Evolutionary conservation across 2,329 filamentous ascomycete genomes (phyloP), one percentile per base, ranked within the genome.

Genomic region (Lithohypha guttulata): DNA sequence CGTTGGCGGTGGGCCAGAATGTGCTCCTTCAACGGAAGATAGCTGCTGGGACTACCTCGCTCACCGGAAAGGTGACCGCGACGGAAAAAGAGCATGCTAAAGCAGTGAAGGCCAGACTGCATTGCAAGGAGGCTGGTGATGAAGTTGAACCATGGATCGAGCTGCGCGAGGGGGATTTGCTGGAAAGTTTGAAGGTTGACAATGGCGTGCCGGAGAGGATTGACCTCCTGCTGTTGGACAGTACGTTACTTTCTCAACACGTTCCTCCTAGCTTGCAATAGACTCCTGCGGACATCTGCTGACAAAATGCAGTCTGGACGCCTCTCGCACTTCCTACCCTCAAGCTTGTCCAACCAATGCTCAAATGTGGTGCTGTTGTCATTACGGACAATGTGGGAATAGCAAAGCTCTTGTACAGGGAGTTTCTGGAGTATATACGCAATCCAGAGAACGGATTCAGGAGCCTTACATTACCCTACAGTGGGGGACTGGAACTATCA

Each of bases 381-480:
- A 26, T 65, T 3, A 52, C 53, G 1, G 62, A 66, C 40, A 65
- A 65, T 35, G 56, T 53, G 0, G 52, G 59, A 6, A 47, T 49
- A 0, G 49, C 49, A 2, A 53, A 50, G 0, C 39, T 50, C 11
- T 51, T 52, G 1, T 66, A 65, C 38, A 42, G 43, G 20, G 53
- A 59, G 11, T 43, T 61, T 11, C 28, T 60, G 35, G 38, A 42
- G 45, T n/a, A 51, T 48, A 43, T 57, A 45, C 4, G 47, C 22
- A 36, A 62, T 6, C 58, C 66, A 0, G 50, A 53, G 2, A 73
- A 64, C 47, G 65, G 66, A 0, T 78, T 75, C 47, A 63, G 57
- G 37, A 67, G 56, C 20, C 54, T 66, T 39, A 71, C 66, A 1
- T 47, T 70, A 3, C 70, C 70, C 1, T 73, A 63, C 45, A 56